Percentiles rank a stretch among this genome's conserved stretches.
These are phyloP conservation scores for Thielaviopsis cerberus DNA, from an alignment of 2,329 filamentous ascomycete genomes.

Conservation along the genomic window DNA sequence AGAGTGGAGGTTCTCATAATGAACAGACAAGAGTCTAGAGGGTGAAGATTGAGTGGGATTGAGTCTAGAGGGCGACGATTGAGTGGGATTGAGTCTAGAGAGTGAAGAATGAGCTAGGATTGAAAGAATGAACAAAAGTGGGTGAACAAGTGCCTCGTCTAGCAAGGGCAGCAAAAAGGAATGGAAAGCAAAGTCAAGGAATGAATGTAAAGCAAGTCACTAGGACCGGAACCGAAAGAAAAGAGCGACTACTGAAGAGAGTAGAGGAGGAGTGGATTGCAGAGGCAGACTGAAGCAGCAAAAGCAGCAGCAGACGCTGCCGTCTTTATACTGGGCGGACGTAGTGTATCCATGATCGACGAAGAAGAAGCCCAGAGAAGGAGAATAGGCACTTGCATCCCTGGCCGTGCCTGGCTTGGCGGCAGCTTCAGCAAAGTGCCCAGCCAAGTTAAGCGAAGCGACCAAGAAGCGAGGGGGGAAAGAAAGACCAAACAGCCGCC, in stretches of 20 bases:
- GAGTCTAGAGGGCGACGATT: background rate
- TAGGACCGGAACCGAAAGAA: background rate
- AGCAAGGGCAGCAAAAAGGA: background rate
- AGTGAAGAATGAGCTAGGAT: background rate
- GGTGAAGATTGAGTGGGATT: constrained; percentile 1
- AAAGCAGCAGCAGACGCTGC: background rate
- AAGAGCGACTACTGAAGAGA: background rate
- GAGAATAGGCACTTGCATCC: too few species aligned
- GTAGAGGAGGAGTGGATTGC: background rate
- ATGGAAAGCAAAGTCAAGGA: background rate
- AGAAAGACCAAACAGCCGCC: too few species aligned
- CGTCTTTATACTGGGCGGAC: background rate
- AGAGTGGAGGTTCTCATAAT: constrained; percentile 21
- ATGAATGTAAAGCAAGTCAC: background rate
- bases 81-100: too few species aligned
- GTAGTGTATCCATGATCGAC: too few species aligned
- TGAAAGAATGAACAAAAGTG: constrained; percentile 4
- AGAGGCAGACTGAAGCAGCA: background rate
- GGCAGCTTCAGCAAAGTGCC: too few species aligned
- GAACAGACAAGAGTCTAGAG: constrained; percentile 3
- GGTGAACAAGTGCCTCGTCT: constrained; percentile 7
- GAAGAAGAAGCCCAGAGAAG: too few species aligned
- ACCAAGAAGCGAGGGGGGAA: too few species aligned
- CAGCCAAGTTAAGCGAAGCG: too few species aligned
- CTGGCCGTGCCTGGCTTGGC: too few species aligned